Evolutionary conservation across 176 grass and related monocot species (phyloP).

Genomic region (Bromus sterilis): DNA sequence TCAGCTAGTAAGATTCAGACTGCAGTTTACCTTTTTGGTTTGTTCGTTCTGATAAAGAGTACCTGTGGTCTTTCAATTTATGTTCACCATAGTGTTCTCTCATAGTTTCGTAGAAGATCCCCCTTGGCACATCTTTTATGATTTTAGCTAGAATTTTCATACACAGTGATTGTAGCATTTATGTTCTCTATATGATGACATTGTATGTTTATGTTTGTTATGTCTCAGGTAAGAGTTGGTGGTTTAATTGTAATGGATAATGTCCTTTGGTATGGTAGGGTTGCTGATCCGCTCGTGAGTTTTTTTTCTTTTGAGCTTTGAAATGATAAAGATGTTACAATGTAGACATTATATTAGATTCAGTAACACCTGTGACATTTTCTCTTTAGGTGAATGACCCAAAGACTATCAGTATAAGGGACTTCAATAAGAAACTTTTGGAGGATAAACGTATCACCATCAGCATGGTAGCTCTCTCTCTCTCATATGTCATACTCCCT

Average conservation of each 20-base stretch:
- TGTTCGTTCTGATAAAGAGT: not conserved
- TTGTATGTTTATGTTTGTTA: not conserved
- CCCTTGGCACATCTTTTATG: not conserved
- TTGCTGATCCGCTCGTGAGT: conserved; percentile 69
- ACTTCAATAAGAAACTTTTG: conserved; percentile 93
- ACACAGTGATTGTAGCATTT: not conserved
- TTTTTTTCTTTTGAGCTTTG: not conserved
- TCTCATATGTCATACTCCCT: not conserved
- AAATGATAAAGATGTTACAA: not conserved
- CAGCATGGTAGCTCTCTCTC: conserved; percentile 62
- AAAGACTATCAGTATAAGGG: conserved; percentile 83
- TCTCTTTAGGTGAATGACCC: conserved; percentile 64
- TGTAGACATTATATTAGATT: not conserved
- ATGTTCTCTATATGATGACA: not conserved
- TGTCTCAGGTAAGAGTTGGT: conserved; percentile 65
- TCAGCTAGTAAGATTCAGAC: conserved; percentile 57
- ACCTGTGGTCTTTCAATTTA: not conserved
- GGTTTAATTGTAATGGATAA: conserved; percentile 96
- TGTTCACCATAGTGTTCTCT: not conserved
- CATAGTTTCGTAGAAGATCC: not conserved
- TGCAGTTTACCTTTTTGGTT: not conserved
- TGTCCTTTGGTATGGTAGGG: conserved; percentile 95
- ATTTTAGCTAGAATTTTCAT: not conserved
- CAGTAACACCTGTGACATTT: not conserved
- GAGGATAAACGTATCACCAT: conserved; percentile 69